Evolutionary conservation across 257 asterid species (phyloP).

Genomic region (Euphrasia confusa): DNA sequence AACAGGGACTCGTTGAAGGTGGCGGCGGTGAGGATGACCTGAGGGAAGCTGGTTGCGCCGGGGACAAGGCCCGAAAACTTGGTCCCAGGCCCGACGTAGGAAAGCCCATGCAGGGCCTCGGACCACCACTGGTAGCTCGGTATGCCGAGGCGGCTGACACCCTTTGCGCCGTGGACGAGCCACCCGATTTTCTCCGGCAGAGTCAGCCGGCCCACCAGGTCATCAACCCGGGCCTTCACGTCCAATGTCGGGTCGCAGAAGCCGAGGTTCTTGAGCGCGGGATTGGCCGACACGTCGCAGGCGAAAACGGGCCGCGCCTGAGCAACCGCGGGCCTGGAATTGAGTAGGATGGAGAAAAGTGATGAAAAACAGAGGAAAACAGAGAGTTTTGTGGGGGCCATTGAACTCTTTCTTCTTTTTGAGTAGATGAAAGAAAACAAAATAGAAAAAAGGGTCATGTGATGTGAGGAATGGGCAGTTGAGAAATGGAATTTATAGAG

Average conservation of each 20-base stretch:
- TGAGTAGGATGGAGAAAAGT: constrained; percentile 9
- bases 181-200: constrained; percentile 66
- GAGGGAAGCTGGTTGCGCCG: constrained; percentile 81
- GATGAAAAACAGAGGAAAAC: constrained; percentile 33
- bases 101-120: constrained; percentile 74
- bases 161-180: constrained; percentile 43
- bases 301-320: constrained; percentile 54
- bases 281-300: constrained; percentile 47
- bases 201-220: constrained; percentile 48
- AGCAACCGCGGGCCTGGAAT: constrained; percentile 18
- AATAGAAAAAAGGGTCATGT: too few species aligned
- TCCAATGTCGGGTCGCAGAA: constrained; percentile 60
- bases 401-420: constrained; percentile 18
- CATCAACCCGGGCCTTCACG: constrained; percentile 40
- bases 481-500: constrained; percentile 36
- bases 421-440: constrained; percentile 18
- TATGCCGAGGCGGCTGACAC: constrained; percentile 56
- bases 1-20: constrained; percentile 56
- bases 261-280: constrained; percentile 38
- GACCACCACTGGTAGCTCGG: constrained; percentile 88
- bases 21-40: constrained; percentile 63
- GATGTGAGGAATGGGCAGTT: not conserved
- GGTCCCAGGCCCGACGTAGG: constrained; percentile 56
- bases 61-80: constrained; percentile 46
- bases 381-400: constrained; percentile 48